Conservation (phyloP, 352 stramenopile genomes). For the Globisporangium okanoganense region DNA sequence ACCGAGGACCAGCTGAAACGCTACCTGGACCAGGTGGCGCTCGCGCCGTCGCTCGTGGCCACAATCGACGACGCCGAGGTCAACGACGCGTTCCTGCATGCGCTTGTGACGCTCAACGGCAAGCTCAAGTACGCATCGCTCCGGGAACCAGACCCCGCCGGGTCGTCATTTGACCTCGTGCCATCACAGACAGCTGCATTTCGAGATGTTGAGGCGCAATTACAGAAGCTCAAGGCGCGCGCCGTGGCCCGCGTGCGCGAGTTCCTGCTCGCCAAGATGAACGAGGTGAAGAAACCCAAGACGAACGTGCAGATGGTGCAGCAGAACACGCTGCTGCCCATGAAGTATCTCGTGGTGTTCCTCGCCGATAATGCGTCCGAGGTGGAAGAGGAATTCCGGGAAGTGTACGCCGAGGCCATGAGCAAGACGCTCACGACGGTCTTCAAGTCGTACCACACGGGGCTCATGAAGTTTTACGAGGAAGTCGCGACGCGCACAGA, state of each 20-base stretch:
- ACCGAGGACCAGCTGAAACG: conserved; percentile 91
- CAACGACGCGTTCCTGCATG: conserved; percentile 92
- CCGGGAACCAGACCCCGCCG: conserved; percentile 45
- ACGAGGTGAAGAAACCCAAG: conserved; percentile 94
- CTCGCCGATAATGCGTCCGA: conserved; percentile 90
- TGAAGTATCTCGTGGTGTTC: conserved; percentile 96
- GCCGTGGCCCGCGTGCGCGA: conserved; percentile 81
- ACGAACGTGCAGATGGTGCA: conserved; percentile 99
- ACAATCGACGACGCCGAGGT: conserved; percentile 94
- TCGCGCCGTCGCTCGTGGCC: conserved; percentile 92
- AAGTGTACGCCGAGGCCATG: conserved; percentile 97
- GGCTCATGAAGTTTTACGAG: conserved; percentile 93
- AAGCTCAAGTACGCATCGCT: conserved; percentile 90
- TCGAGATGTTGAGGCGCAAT: conserved; percentile 90
- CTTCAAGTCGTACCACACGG: conserved; percentile 96
- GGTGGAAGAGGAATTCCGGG: conserved; percentile 93
- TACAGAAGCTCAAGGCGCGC: conserved; percentile 86
- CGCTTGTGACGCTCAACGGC: conserved; percentile 91
- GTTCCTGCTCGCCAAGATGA: conserved; percentile 93
- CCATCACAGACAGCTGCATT: conserved; percentile 89
- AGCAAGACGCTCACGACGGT: conserved; percentile 93
- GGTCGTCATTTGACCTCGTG: conserved; percentile 84
- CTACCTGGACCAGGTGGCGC: conserved; percentile 95
- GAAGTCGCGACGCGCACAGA: conserved; percentile 92
- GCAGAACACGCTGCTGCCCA: conserved; percentile 95